These are phyloP conservation scores for Penicillium oxalicum DNA, from an alignment of 2,329 filamentous ascomycete species.

Conservation along the genomic window DNA sequence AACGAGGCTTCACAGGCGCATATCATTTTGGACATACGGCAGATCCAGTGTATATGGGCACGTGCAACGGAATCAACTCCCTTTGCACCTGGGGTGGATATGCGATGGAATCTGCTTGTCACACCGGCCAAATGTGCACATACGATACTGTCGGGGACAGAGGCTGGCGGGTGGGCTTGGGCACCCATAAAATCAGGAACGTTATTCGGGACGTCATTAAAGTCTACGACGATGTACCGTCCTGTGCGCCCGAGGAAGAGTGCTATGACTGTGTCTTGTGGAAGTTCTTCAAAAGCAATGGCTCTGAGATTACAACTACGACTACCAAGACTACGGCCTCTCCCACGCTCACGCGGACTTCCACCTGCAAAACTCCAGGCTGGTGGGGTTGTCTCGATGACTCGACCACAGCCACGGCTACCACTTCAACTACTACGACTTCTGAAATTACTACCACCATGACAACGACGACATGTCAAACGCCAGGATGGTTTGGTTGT, in stretches of 20 bases:
- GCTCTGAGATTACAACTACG: conserved; percentile 67
- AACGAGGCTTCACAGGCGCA: conserved; percentile 65
- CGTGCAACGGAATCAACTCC: conserved; percentile 83
- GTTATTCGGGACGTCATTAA: conserved; percentile 85
- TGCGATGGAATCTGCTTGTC: conserved; percentile 87
- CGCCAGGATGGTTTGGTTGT: conserved; percentile 37
- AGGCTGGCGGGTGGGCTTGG: conserved; percentile 85
- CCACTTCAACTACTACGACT: conserved; percentile 26
- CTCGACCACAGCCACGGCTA: conserved; percentile 38
- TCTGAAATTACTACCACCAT: conserved; percentile 24
- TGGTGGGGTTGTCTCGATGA: conserved; percentile 69
- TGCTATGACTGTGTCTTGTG: conserved; percentile 88
- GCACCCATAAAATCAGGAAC: conserved; percentile 81
- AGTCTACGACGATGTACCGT: conserved; percentile 73
- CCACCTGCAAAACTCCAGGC: conserved; percentile 83
- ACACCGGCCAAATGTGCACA: conserved; percentile 78
- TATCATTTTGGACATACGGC: conserved; percentile 95
- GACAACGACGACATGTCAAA: conserved; percentile 31
- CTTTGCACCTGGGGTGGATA: conserved; percentile 89
- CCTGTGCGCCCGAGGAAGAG: conserved; percentile 67
- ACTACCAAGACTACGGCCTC: conserved; percentile 53
- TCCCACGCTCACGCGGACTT: conserved; percentile 63
- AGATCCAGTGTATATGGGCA: conserved; percentile 90
- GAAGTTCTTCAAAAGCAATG: conserved; percentile 94
- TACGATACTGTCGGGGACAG: conserved; percentile 91